Evolutionary conservation across 495 filamentous ascomycete genomes (phyloP), one percentile per base, ranked within the genome.

Genomic region (Neurospora sp.): DNA sequence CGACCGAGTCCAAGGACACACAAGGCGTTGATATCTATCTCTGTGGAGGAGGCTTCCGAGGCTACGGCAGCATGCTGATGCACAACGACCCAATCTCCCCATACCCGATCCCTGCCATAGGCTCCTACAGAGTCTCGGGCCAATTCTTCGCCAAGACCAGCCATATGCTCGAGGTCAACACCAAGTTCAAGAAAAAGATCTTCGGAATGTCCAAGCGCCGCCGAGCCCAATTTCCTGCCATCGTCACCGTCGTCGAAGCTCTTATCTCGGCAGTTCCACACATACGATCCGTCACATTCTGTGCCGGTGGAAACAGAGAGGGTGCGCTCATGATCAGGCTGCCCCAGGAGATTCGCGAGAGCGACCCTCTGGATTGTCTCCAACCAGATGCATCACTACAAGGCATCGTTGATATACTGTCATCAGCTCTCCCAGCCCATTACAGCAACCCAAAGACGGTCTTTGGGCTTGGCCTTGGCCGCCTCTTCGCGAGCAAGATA

Each of bases 21-120:
- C 84, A 83, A 0, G 91, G 92, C 5, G 87, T 94, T 71, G 88
- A 90, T 12, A 84, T 98, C 2, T 95, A 95, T 79, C 88, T 98
- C 68, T 96, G 92, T 70, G 94, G 94, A 10, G 94, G 94, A 14
- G 94, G 94, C 0, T 97, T 97, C 79, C 86, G 94, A 18, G 94
- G 94, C 38, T 97, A 96, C 83, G 94, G 94, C 11, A 95, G 92
- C 80, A 86, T 97, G 39, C 83, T 97, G 18, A 91, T 96, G 87
- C 84, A 89, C 77, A 85, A 87, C 69, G 89, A 93, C 69, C 79
- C 84, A 1, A 86, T 91, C 38, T 82, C 88, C 69, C 91, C 90
- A 0, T 98, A 98, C 75, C 94, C 94, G 0, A 91, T 97, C 18
- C 91, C 93, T 0, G 88, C 91, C 68, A 91, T 97, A 81, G 94